Conservation (phyloP, 78 protist genomes). For the Emiliania huxleyi region DNA sequence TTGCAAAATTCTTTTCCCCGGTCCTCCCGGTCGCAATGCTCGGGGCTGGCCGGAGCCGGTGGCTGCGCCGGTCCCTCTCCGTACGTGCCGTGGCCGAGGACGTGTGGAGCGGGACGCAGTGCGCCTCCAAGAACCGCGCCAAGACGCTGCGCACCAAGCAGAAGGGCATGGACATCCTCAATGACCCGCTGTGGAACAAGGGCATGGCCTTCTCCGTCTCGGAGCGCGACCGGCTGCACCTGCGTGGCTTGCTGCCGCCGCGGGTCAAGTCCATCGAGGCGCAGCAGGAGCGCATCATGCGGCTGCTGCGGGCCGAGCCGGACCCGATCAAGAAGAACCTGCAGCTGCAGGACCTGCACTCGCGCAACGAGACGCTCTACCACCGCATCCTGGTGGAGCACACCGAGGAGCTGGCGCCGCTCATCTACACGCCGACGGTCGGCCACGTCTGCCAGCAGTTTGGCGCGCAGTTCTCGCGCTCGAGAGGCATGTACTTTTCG, state of each 20-base stretch:
- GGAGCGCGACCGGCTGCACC: constrained; percentile 61
- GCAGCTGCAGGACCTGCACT: constrained; percentile 53
- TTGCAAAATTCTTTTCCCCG: too few species aligned
- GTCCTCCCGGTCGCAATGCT: too few species aligned
- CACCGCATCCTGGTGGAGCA: constrained; percentile 65
- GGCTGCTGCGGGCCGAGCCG: neutral
- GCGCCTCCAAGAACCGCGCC: neutral
- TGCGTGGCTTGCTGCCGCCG: constrained; percentile 82
- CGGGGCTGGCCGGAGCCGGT: too few species aligned
- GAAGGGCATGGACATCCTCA: neutral
- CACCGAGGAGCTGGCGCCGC: constrained; percentile 73
- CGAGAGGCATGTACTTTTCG: constrained; percentile 83
- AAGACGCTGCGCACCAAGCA: neutral
- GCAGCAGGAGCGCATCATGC: neutral
- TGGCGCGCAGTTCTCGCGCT: neutral
- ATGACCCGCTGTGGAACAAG: neutral
- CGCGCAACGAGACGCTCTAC: constrained; percentile 81
- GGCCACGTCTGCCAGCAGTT: constrained; percentile 32
- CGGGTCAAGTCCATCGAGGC: neutral
- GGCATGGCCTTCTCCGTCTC: constrained; percentile 60
- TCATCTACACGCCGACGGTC: constrained; percentile 92
- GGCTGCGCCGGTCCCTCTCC: too few species aligned
- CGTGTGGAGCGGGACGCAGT: neutral
- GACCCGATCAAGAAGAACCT: neutral
- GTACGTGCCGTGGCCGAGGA: neutral